These are phyloP conservation scores for Lagenaria siceraria DNA, from an alignment of 306 rosid genomes.

Conservation along the genomic window DNA sequence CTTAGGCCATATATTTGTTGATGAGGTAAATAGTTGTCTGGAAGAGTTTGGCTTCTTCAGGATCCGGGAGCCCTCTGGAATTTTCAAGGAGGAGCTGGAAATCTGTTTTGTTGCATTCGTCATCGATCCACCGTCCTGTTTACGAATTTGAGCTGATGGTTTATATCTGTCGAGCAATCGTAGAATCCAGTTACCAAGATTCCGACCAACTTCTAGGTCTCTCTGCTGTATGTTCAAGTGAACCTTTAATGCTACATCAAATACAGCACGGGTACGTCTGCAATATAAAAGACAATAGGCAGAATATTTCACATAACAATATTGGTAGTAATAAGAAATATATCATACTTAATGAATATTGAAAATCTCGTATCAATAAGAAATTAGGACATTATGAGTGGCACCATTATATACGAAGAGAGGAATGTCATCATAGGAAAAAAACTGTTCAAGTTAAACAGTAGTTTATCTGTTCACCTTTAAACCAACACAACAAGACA, in stretches of 20 bases:
- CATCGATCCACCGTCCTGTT: conserved; percentile 20
- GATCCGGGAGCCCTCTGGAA: conserved; percentile 21
- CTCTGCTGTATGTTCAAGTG: conserved; percentile 69
- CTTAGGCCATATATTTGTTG: conserved; percentile 21
- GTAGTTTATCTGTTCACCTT: not conserved
- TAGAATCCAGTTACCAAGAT: conserved; percentile 63
- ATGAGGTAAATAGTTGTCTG: conserved; percentile 48
- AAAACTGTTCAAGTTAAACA: not conserved
- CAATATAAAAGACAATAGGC: not conserved
- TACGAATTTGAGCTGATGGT: conserved; percentile 80
- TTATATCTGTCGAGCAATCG: conserved; percentile 63
- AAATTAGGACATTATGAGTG: not conserved
- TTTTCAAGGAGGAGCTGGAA: conserved; percentile 26
- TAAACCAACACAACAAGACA: not conserved
- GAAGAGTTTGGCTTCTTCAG: conserved; percentile 34
- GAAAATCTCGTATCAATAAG: not conserved
- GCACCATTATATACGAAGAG: not conserved
- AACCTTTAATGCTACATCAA: conserved; percentile 55
- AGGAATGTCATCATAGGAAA: not conserved
- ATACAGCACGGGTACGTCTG: conserved; percentile 64
- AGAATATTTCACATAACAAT: not conserved
- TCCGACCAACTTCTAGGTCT: conserved; percentile 80
- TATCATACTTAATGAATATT: not conserved
- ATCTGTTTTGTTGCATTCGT: conserved; percentile 20
- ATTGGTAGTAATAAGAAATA: not conserved